Evolutionary conservation across 208 protist genomes (phyloP).

Genomic region (Trypanosoma rangeli): DNA sequence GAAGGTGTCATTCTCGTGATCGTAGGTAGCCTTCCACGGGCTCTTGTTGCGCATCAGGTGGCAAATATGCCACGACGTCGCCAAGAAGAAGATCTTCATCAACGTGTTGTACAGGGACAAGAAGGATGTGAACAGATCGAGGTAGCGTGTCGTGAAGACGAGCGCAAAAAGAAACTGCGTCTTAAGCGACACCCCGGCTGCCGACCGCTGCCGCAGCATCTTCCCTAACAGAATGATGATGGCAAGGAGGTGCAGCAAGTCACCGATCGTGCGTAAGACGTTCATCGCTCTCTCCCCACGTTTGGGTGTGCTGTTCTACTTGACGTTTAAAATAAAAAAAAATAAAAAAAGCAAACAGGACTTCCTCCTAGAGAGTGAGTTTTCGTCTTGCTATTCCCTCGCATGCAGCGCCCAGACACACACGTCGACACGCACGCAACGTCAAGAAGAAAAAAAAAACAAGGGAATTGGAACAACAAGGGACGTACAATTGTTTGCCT

Average conservation of each 20-base stretch:
- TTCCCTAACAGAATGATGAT: constrained; percentile 94
- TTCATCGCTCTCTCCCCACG: constrained; percentile 54
- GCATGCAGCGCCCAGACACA: neutral
- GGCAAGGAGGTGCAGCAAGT: constrained; percentile 92
- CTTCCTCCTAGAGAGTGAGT: neutral
- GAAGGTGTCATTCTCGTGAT: constrained; percentile 90
- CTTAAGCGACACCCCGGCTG: constrained; percentile 94
- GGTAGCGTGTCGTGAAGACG: constrained; percentile 94
- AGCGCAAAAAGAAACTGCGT: constrained; percentile 93
- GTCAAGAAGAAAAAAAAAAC: neutral
- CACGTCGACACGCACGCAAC: neutral
- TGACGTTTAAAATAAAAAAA: neutral
- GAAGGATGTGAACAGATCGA: constrained; percentile 89
- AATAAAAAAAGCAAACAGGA: neutral
- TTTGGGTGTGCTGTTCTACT: neutral
- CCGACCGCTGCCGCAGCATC: constrained; percentile 87
- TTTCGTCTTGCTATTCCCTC: neutral
- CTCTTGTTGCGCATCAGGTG: constrained; percentile 91
- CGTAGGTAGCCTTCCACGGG: constrained; percentile 92
- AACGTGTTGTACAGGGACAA: constrained; percentile 91
- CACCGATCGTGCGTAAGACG: constrained; percentile 86
- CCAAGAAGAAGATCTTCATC: constrained; percentile 96
- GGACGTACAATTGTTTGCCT: neutral
- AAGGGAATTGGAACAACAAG: neutral
- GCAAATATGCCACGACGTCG: constrained; percentile 84